Evolutionary conservation across 345 rosid species (phyloP).

Genomic region (Eucalyptus curtisii): DNA sequence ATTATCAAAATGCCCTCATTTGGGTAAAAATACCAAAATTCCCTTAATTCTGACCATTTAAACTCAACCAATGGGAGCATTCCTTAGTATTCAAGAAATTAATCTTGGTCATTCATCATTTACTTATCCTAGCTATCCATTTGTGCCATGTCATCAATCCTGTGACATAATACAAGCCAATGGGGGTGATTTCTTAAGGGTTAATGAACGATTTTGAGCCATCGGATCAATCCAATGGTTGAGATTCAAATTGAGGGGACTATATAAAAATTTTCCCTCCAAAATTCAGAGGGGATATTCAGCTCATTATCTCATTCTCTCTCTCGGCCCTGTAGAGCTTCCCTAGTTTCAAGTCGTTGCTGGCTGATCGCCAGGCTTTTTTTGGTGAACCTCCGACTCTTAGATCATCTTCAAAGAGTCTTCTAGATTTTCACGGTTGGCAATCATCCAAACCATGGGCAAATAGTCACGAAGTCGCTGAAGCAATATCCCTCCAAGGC

Average conservation of each 20-base stretch:
- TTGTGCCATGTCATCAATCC: not conserved
- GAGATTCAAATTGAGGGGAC: not conserved
- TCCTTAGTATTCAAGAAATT: not conserved
- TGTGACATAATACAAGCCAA: not conserved
- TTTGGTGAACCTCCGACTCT: not conserved
- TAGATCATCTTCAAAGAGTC: not conserved
- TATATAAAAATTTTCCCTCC: not conserved
- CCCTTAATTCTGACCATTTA: not conserved
- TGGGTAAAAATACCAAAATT: too few species aligned
- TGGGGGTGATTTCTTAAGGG: not conserved
- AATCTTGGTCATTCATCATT: not conserved
- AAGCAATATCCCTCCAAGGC: too few species aligned
- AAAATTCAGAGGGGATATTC: not conserved
- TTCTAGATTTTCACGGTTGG: not conserved
- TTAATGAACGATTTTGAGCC: not conserved
- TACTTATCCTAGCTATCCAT: not conserved
- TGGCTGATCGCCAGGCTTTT: rapidly evolving
- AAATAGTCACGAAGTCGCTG: not conserved
- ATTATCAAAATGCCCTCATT: not conserved
- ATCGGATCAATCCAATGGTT: not conserved
- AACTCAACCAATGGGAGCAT: not conserved
- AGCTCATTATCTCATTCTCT: too few species aligned
- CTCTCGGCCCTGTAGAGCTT: too few species aligned
- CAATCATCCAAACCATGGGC: not conserved
- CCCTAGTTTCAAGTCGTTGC: too few species aligned